Conservation (phyloP, 345 rosid genomes). For the Gossypium sturtianum region DNA sequence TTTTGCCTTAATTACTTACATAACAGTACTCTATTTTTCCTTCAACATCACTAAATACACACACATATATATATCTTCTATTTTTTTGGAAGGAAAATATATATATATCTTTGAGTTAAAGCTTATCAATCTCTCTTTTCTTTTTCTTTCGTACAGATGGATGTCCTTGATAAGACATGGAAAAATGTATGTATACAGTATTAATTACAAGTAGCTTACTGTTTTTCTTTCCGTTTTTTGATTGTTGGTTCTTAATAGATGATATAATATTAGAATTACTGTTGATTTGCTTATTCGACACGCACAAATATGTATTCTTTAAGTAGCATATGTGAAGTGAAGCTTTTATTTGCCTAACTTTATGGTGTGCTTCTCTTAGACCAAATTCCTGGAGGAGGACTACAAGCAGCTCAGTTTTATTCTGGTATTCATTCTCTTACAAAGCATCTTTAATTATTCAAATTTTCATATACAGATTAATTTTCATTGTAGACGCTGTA, state of each 20-base stretch:
- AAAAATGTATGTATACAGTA: background rate
- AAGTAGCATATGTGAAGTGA: background rate
- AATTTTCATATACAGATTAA: too few relatives aligned
- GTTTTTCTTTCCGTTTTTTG: background rate
- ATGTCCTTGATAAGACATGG: background rate
- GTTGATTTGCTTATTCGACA: background rate
- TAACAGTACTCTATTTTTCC: too few relatives aligned
- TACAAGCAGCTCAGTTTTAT: conserved; percentile 33
- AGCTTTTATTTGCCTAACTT: background rate
- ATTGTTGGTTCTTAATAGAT: background rate
- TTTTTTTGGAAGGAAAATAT: too few relatives aligned
- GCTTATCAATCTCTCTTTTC: background rate
- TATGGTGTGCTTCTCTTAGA: background rate
- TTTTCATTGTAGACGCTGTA: background rate
- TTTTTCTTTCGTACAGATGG: background rate
- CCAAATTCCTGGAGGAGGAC: conserved; percentile 26
- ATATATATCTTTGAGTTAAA: background rate
- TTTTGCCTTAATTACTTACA: background rate
- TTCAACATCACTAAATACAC: too few relatives aligned
- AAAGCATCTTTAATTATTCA: background rate
- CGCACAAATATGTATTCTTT: background rate
- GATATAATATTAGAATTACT: background rate
- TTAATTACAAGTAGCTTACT: background rate
- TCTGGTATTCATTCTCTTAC: conserved; percentile 27
- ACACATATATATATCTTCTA: too few relatives aligned